A percentile compares a stretch with the other conserved stretches of the same genome.
Evolutionary conservation across 345 rosid species (phyloP).

Genomic region (Capsella bursapastoris): DNA sequence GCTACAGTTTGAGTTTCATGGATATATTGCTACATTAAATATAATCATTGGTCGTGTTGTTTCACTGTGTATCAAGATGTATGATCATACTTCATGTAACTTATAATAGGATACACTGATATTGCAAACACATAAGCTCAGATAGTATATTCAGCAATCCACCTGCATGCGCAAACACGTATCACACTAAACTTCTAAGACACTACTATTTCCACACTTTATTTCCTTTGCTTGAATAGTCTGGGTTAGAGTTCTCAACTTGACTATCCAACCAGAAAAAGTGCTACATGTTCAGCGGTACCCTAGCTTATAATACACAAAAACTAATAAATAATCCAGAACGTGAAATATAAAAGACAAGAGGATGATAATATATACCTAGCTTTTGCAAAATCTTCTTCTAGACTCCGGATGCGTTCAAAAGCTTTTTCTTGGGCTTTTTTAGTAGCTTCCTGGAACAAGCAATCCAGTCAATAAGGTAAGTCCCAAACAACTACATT

Average conservation of each 20-base stretch:
- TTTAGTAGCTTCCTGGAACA: constrained; percentile 74
- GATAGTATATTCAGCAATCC: not conserved
- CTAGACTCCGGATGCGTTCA: constrained; percentile 70
- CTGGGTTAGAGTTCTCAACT: constrained; percentile 1
- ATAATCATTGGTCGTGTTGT: constrained; percentile 4
- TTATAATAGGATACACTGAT: not conserved
- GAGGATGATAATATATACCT: constrained; percentile 50
- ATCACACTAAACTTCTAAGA: constrained; percentile 6
- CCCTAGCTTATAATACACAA: not conserved
- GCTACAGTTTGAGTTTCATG: constrained; percentile 4
- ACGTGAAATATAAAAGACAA: constrained; percentile 7
- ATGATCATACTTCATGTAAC: constrained; percentile 21
- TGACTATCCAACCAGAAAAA: constrained; percentile 3
- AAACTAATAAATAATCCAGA: not conserved
- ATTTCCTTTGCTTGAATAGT: constrained; percentile 2
- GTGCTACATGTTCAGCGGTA: constrained; percentile 1
- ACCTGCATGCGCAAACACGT: not conserved
- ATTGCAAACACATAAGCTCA: constrained; percentile 8
- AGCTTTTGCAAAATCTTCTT: constrained; percentile 75
- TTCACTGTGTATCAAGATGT: not conserved
- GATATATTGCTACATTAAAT: constrained; percentile 5
- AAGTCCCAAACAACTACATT: constrained; percentile 29
- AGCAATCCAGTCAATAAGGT: constrained; percentile 23
- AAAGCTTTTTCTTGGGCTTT: constrained; percentile 76
- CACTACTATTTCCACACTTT: not conserved